Conservation (phyloP, 352 stramenopile species). For the Phytopythium sindhum region DNA sequence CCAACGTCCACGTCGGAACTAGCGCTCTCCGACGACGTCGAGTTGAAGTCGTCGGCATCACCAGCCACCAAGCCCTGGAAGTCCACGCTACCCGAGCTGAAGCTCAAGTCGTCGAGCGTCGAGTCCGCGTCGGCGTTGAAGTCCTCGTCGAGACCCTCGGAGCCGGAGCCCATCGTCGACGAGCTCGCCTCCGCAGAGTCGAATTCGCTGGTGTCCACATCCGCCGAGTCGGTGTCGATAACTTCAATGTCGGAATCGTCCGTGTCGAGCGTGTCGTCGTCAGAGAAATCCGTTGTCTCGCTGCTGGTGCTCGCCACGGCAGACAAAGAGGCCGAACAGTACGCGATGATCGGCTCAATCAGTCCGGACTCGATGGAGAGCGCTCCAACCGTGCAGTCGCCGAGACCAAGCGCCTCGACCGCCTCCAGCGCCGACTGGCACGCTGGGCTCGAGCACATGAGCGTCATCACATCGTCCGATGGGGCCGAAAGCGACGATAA, state of each 20-base stretch:
- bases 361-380: conserved; percentile 25
- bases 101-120: neutral
- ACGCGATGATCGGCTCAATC: conserved; percentile 24
- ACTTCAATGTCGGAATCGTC: neutral
- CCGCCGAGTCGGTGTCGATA: neutral
- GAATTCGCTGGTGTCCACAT: neutral
- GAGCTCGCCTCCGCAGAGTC: neutral
- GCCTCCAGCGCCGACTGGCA: conserved; percentile 29
- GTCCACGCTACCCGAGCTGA: conserved; percentile 1
- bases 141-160: neutral
- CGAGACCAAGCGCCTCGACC: conserved; percentile 18
- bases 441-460: conserved; percentile 25
- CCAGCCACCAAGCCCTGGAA: conserved; percentile 12
- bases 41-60: conserved; percentile 12
- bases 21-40: conserved; percentile 23
- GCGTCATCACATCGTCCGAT: conserved; percentile 11
- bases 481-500: conserved; percentile 21
- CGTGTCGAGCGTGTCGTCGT: conserved; percentile 6
- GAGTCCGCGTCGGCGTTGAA: neutral
- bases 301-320: conserved; percentile 12
- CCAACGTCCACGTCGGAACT: conserved; percentile 21
- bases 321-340: conserved; percentile 16
- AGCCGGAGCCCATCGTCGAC: neutral
- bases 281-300: neutral
- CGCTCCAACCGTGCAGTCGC: conserved; percentile 30